Conservation (phyloP, 148 eudicot species). For the Rhododendron molle region DNA sequence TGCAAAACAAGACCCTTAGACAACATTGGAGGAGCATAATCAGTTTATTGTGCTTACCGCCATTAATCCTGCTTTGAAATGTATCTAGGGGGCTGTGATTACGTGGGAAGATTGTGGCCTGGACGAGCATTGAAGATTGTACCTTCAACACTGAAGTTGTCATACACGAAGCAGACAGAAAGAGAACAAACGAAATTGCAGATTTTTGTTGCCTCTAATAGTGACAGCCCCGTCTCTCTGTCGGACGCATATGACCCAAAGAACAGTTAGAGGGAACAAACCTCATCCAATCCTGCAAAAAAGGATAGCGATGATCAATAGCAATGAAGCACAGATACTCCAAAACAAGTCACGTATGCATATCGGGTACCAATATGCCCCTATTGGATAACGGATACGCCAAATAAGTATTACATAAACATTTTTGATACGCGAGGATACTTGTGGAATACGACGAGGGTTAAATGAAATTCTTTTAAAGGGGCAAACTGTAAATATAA, state of each 20-base stretch:
- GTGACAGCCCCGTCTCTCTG: neutral
- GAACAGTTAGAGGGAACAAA: neutral
- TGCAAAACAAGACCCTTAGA: neutral
- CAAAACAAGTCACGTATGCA: too few relatives aligned
- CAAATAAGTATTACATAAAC: too few relatives aligned
- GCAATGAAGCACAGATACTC: neutral
- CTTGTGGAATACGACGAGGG: too few relatives aligned
- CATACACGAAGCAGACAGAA: neutral
- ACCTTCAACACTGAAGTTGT: neutral
- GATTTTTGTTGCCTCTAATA: neutral
- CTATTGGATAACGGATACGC: too few relatives aligned
- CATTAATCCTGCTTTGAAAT: neutral
- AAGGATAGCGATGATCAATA: neutral
- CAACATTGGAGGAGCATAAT: neutral
- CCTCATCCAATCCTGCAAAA: neutral
- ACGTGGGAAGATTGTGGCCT: neutral
- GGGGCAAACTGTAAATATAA: too few relatives aligned
- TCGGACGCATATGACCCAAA: neutral
- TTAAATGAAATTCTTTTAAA: too few relatives aligned
- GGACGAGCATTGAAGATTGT: neutral
- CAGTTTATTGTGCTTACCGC: neutral
- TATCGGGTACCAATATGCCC: too few relatives aligned
- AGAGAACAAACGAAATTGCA: neutral
- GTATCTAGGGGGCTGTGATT: neutral
- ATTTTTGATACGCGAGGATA: too few relatives aligned